Evolutionary conservation across 371 early-diverging fungal genomes (phyloP), one percentile per base, ranked within the genome.

Genomic region (Mucor lusitanicus): DNA sequence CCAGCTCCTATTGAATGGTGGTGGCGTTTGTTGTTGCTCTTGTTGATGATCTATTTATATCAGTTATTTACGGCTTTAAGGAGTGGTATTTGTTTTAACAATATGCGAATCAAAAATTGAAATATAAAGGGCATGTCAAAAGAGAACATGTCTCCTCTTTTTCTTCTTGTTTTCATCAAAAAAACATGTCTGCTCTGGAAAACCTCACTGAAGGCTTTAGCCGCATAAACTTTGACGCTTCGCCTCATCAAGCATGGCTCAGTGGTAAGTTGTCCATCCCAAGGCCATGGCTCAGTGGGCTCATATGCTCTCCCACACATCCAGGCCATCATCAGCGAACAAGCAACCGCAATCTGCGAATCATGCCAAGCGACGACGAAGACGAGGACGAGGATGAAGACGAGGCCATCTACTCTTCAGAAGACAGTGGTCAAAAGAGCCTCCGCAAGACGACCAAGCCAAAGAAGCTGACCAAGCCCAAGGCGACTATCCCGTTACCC

Each of bases 301-400:
- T 11, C 3, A 46, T 46, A 37, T 21, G 19, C 23, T 46, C 23
- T 21, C 2, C 30, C 6, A 30, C 21, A 30, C 32, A 55, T 37
- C 15, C 19, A 63, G 54, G 19, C 46, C 46, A 21, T 46, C 23
- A 55, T 4, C 63, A 63, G 23, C 37, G 60, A 33, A 73, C 59
- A 53, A 69, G 65, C 32, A 70, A 65, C 44, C 74, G 79, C 37
- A 81, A 78, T 48, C 60, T 71, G 17, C 77, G 73, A 55, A 74
- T 73, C 53, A 65, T 81, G n/a, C 79, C 81, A 6, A 81, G 81
- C 32, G 81, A 81, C 60, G 78, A 78, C 58, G 81, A 81, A 64
- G 75, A 74, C 13, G 73, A 35, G 37, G 37, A 72, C 1, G 75
- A 74, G 7, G 76, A 81, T 0, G 76, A 78, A 0, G 75, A 81